These are phyloP conservation scores for Lagenidium sp. DNA, from an alignment of 352 stramenopile genomes.

Conservation along the genomic window DNA sequence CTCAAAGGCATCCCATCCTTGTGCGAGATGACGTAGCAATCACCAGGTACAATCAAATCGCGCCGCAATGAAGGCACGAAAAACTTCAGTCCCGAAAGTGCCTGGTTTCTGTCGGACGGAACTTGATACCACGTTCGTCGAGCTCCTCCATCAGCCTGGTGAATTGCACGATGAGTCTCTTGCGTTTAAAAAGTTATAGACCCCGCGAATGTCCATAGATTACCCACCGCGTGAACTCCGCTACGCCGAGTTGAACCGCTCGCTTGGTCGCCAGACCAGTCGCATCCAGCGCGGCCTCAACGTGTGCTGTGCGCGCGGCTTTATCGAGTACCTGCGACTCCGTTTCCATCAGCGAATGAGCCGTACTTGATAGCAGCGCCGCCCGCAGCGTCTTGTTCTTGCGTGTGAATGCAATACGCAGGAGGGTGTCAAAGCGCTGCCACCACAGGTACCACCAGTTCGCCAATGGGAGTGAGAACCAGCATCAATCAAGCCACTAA, in stretches of 20 bases:
- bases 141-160: constrained; percentile 42
- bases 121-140: constrained; percentile 25
- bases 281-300: constrained; percentile 36
- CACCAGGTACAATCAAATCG: too few relatives aligned
- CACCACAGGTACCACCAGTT: too few relatives aligned
- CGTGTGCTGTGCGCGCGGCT: constrained; percentile 20
- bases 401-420: constrained; percentile 66
- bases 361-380: constrained; percentile 56
- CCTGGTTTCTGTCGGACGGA: constrained; percentile 49
- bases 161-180: too few relatives aligned
- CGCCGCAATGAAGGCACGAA: too few relatives aligned
- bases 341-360: constrained; percentile 23
- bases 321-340: constrained; percentile 7
- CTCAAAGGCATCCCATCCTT: too few relatives aligned
- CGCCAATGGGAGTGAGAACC: too few relatives aligned
- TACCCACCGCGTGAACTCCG: constrained; percentile 38
- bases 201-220: background rate
- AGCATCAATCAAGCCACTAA: too few relatives aligned
- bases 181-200: too few relatives aligned
- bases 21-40: too few relatives aligned
- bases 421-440: constrained; percentile 62
- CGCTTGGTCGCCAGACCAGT: constrained; percentile 37
- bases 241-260: constrained; percentile 53
- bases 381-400: constrained; percentile 86
- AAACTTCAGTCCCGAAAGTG: constrained; percentile 48